Conservation (phyloP, 2,329 filamentous ascomycete species). For the Fusarium nygamai region DNA sequence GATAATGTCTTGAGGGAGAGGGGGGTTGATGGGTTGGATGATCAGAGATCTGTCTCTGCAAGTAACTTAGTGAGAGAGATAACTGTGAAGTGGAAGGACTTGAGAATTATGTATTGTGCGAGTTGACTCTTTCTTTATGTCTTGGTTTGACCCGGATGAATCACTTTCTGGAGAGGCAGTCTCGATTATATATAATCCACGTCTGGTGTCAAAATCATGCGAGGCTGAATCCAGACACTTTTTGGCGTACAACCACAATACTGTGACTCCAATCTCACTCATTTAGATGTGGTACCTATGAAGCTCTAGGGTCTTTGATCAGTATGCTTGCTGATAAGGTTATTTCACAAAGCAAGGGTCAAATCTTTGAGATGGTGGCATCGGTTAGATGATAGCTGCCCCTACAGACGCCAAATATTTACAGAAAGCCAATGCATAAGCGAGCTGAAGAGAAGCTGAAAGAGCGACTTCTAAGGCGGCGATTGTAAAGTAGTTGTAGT, state of each 20-base stretch:
- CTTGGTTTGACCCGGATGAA: not conserved
- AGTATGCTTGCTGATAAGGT: not conserved
- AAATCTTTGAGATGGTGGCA: not conserved
- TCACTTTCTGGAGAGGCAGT: not conserved
- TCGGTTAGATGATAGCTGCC: accelerated
- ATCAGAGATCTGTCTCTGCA: not conserved
- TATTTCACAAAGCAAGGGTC: not conserved
- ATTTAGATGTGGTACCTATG: accelerated
- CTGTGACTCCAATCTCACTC: accelerated
- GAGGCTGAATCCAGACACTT: not conserved
- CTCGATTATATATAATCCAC: not conserved
- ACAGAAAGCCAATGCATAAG: not conserved
- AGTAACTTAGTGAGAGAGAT: not conserved
- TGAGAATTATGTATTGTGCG: not conserved
- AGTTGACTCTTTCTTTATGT: accelerated
- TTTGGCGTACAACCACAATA: no score
- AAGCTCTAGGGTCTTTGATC: accelerated
- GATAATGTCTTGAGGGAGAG: not conserved
- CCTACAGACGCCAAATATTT: not conserved
- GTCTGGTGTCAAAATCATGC: not conserved
- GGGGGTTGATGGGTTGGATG: not conserved
- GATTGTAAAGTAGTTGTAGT: not conserved
- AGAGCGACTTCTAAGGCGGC: accelerated
- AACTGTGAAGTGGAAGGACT: accelerated
- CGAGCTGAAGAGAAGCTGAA: not conserved